phyloP scores from a whole-genome alignment of 345 rosid genomes.

The Eucalyptus cloeziana region DNA sequence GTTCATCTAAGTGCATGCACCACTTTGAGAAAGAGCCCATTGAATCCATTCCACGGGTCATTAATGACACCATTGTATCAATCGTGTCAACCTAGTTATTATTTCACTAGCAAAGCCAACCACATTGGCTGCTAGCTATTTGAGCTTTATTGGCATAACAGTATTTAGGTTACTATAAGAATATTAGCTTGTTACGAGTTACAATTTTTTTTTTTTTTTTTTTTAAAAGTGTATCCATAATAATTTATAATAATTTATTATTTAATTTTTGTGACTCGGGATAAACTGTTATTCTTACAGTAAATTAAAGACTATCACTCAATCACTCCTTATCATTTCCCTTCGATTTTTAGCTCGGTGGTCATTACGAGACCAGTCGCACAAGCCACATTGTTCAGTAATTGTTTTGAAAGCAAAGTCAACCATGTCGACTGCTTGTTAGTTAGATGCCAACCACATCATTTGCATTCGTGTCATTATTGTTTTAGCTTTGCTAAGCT shows the following conservation, averaged over 20 bases:
- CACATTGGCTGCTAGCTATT: fast-evolving
- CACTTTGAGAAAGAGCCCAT: background rate
- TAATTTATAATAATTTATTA: too few relatives aligned
- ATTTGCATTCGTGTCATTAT: too few relatives aligned
- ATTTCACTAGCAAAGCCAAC: background rate
- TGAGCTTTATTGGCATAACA: too few relatives aligned
- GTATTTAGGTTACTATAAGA: too few relatives aligned
- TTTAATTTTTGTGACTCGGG: fast-evolving
- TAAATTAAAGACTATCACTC: fast-evolving
- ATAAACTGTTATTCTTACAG: fast-evolving
- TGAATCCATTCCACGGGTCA: background rate
- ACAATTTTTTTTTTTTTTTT: too few relatives aligned
- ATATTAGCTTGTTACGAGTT: fast-evolving
- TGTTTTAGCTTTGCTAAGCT: too few relatives aligned
- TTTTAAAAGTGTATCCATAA: too few relatives aligned
- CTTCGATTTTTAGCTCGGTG: too few relatives aligned
- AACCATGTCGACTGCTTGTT: too few relatives aligned
- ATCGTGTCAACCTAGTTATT: background rate
- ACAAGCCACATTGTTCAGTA: too few relatives aligned
- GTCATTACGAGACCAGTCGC: fast-evolving
- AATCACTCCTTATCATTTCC: fast-evolving
- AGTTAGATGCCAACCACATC: too few relatives aligned
- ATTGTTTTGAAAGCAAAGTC: too few relatives aligned
- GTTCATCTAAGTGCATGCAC: background rate
- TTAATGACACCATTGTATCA: fast-evolving